Evolutionary conservation across 1,284 basidiomycete genomes (phyloP), one percentile per base, ranked within the genome.

Genomic region (Ganoderma resinaceum): DNA sequence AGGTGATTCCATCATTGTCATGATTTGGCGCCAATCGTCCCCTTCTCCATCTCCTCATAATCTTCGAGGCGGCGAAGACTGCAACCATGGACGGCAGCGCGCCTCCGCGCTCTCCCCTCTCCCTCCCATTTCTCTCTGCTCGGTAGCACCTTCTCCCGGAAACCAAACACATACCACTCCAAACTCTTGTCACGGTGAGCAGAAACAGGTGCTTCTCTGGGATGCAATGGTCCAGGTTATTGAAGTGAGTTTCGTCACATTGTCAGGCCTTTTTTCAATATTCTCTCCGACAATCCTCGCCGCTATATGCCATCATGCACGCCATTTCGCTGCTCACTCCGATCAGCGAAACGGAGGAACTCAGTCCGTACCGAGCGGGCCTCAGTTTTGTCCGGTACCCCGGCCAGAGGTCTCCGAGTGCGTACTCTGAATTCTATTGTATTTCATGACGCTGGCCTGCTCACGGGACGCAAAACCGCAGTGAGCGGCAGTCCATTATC

Each of bases 11-110:
- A 72, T 72, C 71, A 72, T 61, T 38, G 58, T 52, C 61, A 60
- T 72, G 71, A 72, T 72, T 61, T 65, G 67, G 71, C 71, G 71
- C 63, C 61, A 72, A 72, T 72, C 69, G 62, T 52, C 67, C 59
- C 63, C 37, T 49, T 67, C 40, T 65, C 66, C 71, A 72, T 72
- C 71, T 72, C 61, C 65, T 67, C 70, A 72, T 63, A 72, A 66
- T 49, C 33, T 33, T 43, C 53, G 67, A 64, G 67, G 67, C 71
- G 63, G 67, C 65, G 65, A 68, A 67, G 14, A 35, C 46, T 29
- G 62, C 66, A 61, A 65, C 71, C 53, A 64, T 61, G 67, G 69
- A 68, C 40, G 71, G 69, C 69, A 61, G n/a, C 59, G 62, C 61
- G 71, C 68, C 71, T 72, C 68, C 63, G 65, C 67, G 46, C 16